Base-by-base conservation (phyloP, 31 red algal genomes). In the Asparagopsis taxiformis region DNA sequence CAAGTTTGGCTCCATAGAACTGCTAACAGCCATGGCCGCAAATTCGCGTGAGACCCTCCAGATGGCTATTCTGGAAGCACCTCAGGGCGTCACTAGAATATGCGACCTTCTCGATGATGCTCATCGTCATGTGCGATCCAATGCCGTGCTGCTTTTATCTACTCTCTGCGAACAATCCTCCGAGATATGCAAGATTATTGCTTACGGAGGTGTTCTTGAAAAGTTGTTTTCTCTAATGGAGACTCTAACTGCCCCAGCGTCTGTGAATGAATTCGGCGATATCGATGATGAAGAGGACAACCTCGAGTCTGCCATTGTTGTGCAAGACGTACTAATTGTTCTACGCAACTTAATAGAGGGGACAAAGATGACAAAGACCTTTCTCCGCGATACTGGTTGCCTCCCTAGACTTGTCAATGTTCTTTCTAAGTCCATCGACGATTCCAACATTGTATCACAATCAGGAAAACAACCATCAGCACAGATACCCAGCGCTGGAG, bases 121-220 rank as follows among this genome's bases (percentile, higher is more conserved):
- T 36, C 55, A 91, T 71, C 75, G 87, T 55, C 84, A 90, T 32
- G 72, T 97, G 41, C 76, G 88, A 13, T 89, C 78, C 24, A 80
- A 90, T 36, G 85, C 72, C 6, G 79, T 93, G 28, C 63, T 92
- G 31, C 78, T 97, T 26, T 44, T 97, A 39, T 93, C 75, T 15
- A 78, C 88, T 16, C 66, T 97, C 7, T 77, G 75, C 31, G 78
- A 77, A 8, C 43, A 76, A 15, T 84, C 75, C 50, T 17, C 50
- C 1, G 94, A 97, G 59, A 88, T 92, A 54, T 88, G 80, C 51
- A 97, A 93, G 64, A 97, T 97, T 72, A 75, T 97, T 30, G 90
- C 83, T 10, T 97, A 89, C 49, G 89, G 81, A 32, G 82, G 74
- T 32, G 81, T 97, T 10, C 82, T 97, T 19, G 94, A 97, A 44